These are phyloP conservation scores for Lecanicillium sp. DNA, from an alignment of 2,329 filamentous ascomycete species.

Conservation along the genomic window DNA sequence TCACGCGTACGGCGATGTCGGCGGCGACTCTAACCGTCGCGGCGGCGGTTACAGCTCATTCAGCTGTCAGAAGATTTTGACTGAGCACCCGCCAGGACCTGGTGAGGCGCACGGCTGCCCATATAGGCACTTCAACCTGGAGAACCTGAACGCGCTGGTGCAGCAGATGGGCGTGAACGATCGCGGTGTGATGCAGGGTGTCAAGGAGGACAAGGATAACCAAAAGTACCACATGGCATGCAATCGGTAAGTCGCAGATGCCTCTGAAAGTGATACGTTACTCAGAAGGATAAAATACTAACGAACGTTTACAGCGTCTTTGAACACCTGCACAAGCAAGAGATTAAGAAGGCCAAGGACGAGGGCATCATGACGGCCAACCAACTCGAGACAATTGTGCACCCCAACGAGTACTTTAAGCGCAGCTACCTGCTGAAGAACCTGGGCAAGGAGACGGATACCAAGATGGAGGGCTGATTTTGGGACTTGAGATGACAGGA, in stretches of 20 bases:
- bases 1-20: slow-evolving; percentile 92
- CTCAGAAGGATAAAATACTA: not conserved
- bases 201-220: slow-evolving; percentile 83
- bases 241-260: slow-evolving; percentile 75
- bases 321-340: slow-evolving; percentile 73
- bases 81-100: slow-evolving; percentile 76
- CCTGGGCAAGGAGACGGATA: slow-evolving; percentile 51
- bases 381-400: slow-evolving; percentile 89
- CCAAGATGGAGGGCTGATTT: slow-evolving; percentile 49
- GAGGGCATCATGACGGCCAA: slow-evolving; percentile 63
- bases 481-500: not conserved
- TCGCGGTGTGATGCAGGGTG: slow-evolving; percentile 66
- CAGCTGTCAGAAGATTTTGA: slow-evolving; percentile 91
- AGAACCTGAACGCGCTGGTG: slow-evolving; percentile 74
- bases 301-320: slow-evolving; percentile 58
- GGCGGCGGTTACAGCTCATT: slow-evolving; percentile 85
- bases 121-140: slow-evolving; percentile 83
- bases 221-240: slow-evolving; percentile 92
- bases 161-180: slow-evolving; percentile 77
- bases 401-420: slow-evolving; percentile 98
- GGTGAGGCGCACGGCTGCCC: slow-evolving; percentile 95
- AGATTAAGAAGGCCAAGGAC: slow-evolving; percentile 72
- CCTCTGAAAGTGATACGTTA: too few species aligned
- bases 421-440: slow-evolving; percentile 86
- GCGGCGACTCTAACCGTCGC: slow-evolving; percentile 81